Evolutionary conservation across 2,329 filamentous ascomycete species (phyloP).

Genomic region (Fusarium anguioides): DNA sequence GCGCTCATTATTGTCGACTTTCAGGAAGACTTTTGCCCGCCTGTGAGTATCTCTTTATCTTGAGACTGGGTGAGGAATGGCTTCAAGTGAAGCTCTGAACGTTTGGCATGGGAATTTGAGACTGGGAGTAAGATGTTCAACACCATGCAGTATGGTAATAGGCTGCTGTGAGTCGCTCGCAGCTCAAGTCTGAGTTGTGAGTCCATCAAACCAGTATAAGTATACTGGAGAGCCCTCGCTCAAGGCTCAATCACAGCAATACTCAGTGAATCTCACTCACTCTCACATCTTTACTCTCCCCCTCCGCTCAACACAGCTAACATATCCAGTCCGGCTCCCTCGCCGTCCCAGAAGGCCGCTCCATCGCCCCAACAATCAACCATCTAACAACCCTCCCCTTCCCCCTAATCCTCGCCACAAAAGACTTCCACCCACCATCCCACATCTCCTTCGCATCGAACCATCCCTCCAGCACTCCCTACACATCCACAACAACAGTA

Average conservation of each 20-base stretch:
- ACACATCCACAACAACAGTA: conserved; percentile 72
- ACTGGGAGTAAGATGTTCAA: not conserved
- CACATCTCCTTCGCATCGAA: conserved; percentile 92
- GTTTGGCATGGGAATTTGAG: not conserved
- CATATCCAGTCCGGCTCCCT: conserved; percentile 80
- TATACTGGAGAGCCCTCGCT: not conserved
- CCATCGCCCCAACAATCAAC: conserved; percentile 79
- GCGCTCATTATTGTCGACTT: conserved; percentile 82
- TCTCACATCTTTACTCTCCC: too few species aligned
- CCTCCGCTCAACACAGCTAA: too few species aligned
- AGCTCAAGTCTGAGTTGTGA: not conserved
- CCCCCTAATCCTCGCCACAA: conserved; percentile 81
- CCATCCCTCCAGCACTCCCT: conserved; percentile 76
- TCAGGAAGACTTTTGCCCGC: conserved; percentile 95
- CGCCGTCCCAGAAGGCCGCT: conserved; percentile 78
- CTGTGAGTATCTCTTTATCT: conserved; percentile 65
- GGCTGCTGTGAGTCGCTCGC: not conserved
- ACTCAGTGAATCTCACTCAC: not conserved
- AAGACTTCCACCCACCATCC: conserved; percentile 85
- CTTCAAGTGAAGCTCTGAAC: not conserved
- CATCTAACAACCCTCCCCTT: conserved; percentile 78
- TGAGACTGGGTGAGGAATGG: not conserved
- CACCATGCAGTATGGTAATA: not conserved
- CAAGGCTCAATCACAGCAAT: too few species aligned
- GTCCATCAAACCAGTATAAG: not conserved